Conservation (phyloP, 495 filamentous ascomycete genomes). For the Aspergillus steynii region DNA sequence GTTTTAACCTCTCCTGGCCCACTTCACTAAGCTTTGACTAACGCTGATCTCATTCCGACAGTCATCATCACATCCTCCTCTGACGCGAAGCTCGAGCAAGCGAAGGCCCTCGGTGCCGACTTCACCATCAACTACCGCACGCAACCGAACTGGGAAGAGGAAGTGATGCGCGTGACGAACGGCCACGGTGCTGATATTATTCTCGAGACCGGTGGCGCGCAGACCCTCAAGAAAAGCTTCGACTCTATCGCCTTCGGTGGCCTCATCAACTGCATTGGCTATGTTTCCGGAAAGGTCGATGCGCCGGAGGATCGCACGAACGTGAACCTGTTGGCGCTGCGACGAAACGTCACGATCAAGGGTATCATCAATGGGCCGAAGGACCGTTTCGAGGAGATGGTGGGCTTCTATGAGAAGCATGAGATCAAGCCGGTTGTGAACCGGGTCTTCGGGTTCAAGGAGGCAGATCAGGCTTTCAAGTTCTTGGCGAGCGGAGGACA, state of each 20-base stretch:
- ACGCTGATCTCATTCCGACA: constrained; percentile 13
- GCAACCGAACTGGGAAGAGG: constrained; percentile 65
- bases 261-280: constrained; percentile 66
- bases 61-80: constrained; percentile 78
- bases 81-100: constrained; percentile 59
- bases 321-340: constrained; percentile 53
- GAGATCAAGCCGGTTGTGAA: constrained; percentile 65
- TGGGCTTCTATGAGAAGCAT: constrained; percentile 56
- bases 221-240: constrained; percentile 61
- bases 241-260: constrained; percentile 67
- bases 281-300: constrained; percentile 60
- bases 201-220: constrained; percentile 65
- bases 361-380: constrained; percentile 63
- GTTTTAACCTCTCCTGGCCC: not conserved
- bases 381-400: constrained; percentile 64
- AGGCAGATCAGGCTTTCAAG: constrained; percentile 51
- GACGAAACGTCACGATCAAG: constrained; percentile 51
- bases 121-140: constrained; percentile 69
- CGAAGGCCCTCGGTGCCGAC: constrained; percentile 60
- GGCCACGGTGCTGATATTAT: constrained; percentile 67
- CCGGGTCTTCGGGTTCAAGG: constrained; percentile 56
- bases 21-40: not conserved
- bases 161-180: constrained; percentile 60
- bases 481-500: constrained; percentile 67
- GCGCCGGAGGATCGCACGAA: constrained; percentile 43